Evolutionary conservation across 371 early-diverging fungal genomes (phyloP).

Genomic region (Mortierella sp.): DNA sequence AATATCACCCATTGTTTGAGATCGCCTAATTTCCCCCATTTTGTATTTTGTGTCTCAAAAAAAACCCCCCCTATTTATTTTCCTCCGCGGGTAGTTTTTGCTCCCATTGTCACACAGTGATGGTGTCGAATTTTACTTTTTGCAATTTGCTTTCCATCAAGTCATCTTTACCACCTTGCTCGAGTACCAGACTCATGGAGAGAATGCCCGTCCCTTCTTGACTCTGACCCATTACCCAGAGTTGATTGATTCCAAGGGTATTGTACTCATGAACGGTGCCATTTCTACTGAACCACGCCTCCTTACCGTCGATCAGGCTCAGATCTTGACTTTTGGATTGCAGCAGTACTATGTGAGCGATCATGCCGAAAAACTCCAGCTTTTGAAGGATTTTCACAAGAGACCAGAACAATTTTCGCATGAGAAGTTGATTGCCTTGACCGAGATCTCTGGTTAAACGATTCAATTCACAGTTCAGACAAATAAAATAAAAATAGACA

Average conservation of each 20-base stretch:
- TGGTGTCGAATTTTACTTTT: slow-evolving; percentile 89
- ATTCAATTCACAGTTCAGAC: background rate
- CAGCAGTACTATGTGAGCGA: slow-evolving; percentile 94
- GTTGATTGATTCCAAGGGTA: slow-evolving; percentile 77
- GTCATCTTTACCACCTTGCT: slow-evolving; percentile 89
- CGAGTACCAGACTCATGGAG: slow-evolving; percentile 90
- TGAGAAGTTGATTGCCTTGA: slow-evolving; percentile 74
- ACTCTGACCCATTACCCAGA: slow-evolving; percentile 93
- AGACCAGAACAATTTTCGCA: slow-evolving; percentile 83
- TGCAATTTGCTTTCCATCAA: slow-evolving; percentile 89
- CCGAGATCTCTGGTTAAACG: slow-evolving; percentile 62
- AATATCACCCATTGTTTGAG: background rate
- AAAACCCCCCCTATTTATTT: too few species aligned
- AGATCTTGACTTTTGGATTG: slow-evolving; percentile 83
- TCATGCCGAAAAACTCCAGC: slow-evolving; percentile 67
- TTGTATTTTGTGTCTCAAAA: background rate
- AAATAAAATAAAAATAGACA: slow-evolving; percentile 9
- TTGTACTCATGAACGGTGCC: slow-evolving; percentile 95
- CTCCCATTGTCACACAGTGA: slow-evolving; percentile 87
- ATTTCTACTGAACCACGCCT: slow-evolving; percentile 67
- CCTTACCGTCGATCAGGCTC: slow-evolving; percentile 81
- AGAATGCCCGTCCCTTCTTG: slow-evolving; percentile 85
- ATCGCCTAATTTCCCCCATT: background rate
- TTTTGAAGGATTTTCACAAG: slow-evolving; percentile 86
- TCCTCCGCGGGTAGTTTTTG: slow-evolving; percentile 76